Evolutionary conservation across 345 rosid genomes (phyloP).

Genomic region (Murraya paniculata): DNA sequence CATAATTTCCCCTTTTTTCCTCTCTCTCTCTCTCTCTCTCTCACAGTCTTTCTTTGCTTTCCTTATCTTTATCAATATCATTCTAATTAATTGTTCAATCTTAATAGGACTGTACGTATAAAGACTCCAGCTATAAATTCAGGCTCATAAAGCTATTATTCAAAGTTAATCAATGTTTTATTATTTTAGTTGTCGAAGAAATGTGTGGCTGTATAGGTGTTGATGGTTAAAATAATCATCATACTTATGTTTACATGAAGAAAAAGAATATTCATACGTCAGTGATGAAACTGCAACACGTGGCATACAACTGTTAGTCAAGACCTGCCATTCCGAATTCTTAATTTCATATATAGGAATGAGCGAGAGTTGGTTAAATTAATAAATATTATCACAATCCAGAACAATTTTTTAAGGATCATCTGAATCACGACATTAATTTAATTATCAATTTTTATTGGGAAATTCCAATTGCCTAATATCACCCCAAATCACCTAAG

Average conservation of each 20-base stretch:
- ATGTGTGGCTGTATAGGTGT: background rate
- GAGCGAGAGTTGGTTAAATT: background rate
- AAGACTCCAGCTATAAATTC: too few species aligned
- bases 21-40: background rate
- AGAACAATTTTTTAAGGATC: slow-evolving; percentile 7
- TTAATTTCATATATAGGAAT: background rate
- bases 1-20: slow-evolving; percentile 35
- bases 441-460: slow-evolving; percentile 12
- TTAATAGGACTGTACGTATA: background rate
- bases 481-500: background rate
- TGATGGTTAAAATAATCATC: background rate
- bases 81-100: background rate
- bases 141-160: too few species aligned
- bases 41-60: slow-evolving; percentile 13
- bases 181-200: background rate
- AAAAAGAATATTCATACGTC: slow-evolving; percentile 13
- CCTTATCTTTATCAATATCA: background rate
- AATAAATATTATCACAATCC: background rate
- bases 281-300: background rate
- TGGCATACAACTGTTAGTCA: slow-evolving; percentile 5
- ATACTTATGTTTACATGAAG: background rate
- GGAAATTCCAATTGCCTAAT: background rate
- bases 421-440: slow-evolving; percentile 36
- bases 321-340: background rate
- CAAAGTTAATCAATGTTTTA: background rate